Evolutionary conservation across 345 rosid species (phyloP), one percentile per base, ranked within the genome.

Genomic region (Erodium maritimum): DNA sequence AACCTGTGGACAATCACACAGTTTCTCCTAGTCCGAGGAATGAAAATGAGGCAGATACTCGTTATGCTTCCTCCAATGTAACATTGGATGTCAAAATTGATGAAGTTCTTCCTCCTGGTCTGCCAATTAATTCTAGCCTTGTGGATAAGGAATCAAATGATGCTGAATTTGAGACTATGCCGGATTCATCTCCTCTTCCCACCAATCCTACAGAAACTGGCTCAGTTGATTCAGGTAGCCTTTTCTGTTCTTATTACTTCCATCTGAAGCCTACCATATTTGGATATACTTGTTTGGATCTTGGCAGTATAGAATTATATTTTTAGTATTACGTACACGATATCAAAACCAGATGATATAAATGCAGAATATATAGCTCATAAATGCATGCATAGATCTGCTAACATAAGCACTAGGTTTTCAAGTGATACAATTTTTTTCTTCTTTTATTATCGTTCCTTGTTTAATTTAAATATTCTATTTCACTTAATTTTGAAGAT

Each of bases 211-310:
- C 74, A 53, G 65, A 65, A 14, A 73, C 33, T 50, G 59, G 62
- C 73, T 73, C 82, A 18, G 74, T 64, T 67, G 70, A 69, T 62
- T 55, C 85, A 69, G 91, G 95, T 85, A 69, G 50, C 10, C 53
- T n/a, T 51, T 58, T 46, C 59, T 12, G 10, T 51, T 24, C 53
- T 50, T 50, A 20, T 24, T 23, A 8, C 19, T 29, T 50, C 23
- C 33, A 50, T 60, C 22, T 50, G 34, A 19, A 11, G 22, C 19
- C 8, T 14, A 13, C 24, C 29, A 12, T 60, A 23, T 50, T 5
- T 37, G 46, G 10, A 37, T 37, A 37, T 37, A 37, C 10, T 37
- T 37, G 46, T 12, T 37, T 37, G 4, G 46, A 37, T 37, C 4
- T 37, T 37, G 4, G 6, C 14, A 4, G 10, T 5, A 37, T 37